A percentile compares a stretch with the other conserved stretches of the same genome.
These are phyloP conservation scores for Tetrapyrgos nigripes DNA, from an alignment of 1,284 basidiomycete genomes.

Conservation along the genomic window DNA sequence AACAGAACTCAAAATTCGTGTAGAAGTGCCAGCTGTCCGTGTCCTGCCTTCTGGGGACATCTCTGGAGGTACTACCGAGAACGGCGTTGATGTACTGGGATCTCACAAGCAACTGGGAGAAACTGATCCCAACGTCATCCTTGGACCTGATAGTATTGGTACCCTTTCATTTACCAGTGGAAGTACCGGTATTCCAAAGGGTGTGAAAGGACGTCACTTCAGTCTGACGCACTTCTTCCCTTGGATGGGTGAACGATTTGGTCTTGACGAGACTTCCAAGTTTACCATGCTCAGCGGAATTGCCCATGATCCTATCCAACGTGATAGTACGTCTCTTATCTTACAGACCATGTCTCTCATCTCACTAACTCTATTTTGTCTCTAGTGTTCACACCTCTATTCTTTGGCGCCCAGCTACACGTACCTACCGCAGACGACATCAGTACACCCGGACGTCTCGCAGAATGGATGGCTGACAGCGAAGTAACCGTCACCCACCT, in stretches of 20 bases:
- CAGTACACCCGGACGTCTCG: constrained; percentile 94
- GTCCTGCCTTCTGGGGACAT: constrained; percentile 71
- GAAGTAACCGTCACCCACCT: constrained; percentile 94
- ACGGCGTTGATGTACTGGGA: constrained; percentile 59
- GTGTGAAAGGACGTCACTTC: constrained; percentile 94
- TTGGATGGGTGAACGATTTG: constrained; percentile 97
- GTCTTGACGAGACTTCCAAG: constrained; percentile 76
- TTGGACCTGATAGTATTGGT: constrained; percentile 95
- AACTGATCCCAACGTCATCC: constrained; percentile 79
- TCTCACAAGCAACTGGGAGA: constrained; percentile 61
- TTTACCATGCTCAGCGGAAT: constrained; percentile 99
- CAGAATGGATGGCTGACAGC: constrained; percentile 98
- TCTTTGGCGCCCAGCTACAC: constrained; percentile 95
- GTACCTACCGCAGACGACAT: constrained; percentile 98
- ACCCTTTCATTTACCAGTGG: constrained; percentile 98
- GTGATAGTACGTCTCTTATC: constrained; percentile 81
- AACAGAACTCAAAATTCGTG: constrained; percentile 85
- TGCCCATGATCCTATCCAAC: constrained; percentile 98
- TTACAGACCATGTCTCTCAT: neutral
- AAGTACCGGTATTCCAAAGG: constrained; percentile 98
- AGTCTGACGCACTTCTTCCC: constrained; percentile 99
- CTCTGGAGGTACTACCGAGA: constrained; percentile 61
- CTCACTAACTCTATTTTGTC: constrained; percentile 6
- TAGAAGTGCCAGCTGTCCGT: constrained; percentile 92
- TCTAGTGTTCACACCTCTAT: constrained; percentile 96